Evolutionary conservation across 2,329 filamentous ascomycete species (phyloP), one percentile per base, ranked within the genome.

Genomic region (Alternaria postmessia): DNA sequence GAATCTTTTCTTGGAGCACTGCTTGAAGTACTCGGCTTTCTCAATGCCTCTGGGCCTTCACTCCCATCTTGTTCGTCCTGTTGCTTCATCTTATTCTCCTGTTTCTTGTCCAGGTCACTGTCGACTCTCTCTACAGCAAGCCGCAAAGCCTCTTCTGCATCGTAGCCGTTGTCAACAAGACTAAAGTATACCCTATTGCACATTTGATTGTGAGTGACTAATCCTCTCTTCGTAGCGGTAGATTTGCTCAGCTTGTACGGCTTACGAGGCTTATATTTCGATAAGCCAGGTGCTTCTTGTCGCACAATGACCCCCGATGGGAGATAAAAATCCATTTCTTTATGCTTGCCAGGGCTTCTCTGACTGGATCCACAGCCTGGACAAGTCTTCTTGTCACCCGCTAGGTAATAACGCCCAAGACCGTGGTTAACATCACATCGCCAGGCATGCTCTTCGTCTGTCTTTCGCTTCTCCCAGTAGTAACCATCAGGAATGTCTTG

Each of bases 371-470:
- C 70, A 28, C 72, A 75, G 0, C 72, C 69, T 8, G 66, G 67
- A 47, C 73, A 75, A 1, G 59, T 54, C 7, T 60, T 62, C 46
- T 61, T 70, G 38, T 75, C 64, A 11, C 71, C 66, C 7, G 72
- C 68, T 18, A 72, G 63, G 42, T 75, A 75, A 54, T 75, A 75
- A 2, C 73, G 67, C 7, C 73, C 72, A 8, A 75, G 63, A 6
- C 67, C 71, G 20, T 75, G 73, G 22, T 62, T 68, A 14, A 67
- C 48, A 34, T 75, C 72, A 54, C 73, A 75, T 20, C 71, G 66
- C 71, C 71, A 75, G 4, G 72, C 70, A 34, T 46, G 41, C 5
- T 68, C 52, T 2, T 72, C 71, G 5, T 63, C 20, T 3, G 18
- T 11, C 2, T 60, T 26, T 34, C 34, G 42, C 41, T 61, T 57